Evolutionary conservation across 495 filamentous ascomycete genomes (phyloP).

Genomic region (Tuber microsphaerosporum): DNA sequence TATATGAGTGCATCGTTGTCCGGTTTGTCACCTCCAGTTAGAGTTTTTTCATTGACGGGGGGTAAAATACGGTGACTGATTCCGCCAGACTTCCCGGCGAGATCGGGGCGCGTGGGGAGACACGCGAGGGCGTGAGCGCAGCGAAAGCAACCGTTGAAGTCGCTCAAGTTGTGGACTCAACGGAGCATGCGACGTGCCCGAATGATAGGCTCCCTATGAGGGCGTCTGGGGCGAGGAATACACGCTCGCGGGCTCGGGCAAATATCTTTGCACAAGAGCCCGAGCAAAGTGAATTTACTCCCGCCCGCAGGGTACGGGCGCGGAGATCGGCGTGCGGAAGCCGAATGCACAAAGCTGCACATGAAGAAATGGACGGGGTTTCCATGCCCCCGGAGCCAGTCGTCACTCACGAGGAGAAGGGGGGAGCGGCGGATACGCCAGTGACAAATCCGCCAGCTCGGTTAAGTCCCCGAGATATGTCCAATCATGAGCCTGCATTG

Average conservation of each 20-base stretch:
- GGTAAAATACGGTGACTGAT: background rate
- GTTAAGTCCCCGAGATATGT: background rate
- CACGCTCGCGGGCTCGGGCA: background rate
- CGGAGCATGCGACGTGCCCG: background rate
- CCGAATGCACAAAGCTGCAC: background rate
- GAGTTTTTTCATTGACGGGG: background rate
- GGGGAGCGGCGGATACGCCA: background rate
- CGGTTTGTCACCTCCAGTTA: background rate
- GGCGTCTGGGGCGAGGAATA: background rate
- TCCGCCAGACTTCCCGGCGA: background rate
- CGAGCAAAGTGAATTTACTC: background rate
- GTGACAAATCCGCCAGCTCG: background rate
- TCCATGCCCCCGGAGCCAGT: background rate
- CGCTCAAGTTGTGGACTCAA: background rate
- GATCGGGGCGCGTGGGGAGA: background rate
- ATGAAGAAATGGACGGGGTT: background rate
- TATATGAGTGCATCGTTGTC: background rate
- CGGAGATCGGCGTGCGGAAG: background rate
- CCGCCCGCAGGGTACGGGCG: background rate
- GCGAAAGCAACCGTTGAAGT: background rate
- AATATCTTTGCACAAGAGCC: background rate
- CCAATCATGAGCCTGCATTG: background rate
- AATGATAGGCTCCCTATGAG: background rate
- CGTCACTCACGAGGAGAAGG: background rate
- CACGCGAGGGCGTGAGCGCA: background rate